Evolutionary conservation across 108 stramenopile genomes (phyloP).

Genomic region (Skeletonema tropicum): DNA sequence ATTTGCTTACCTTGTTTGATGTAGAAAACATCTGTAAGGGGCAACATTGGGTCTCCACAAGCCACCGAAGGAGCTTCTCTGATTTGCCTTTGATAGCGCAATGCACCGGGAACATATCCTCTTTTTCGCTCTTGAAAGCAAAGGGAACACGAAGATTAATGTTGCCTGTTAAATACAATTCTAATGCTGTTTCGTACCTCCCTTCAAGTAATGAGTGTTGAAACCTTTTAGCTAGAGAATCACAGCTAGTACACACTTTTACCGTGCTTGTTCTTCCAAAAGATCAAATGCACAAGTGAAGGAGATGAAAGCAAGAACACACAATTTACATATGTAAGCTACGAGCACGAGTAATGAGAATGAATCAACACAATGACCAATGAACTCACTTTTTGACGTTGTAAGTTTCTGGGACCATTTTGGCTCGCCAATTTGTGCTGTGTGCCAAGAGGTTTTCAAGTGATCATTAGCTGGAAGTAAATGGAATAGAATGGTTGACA

Average conservation of each 20-base stretch:
- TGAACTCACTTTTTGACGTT: conserved; percentile 65
- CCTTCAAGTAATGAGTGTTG: conserved; percentile 69
- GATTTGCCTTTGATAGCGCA: conserved; percentile 80
- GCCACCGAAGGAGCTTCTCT: conserved; percentile 77
- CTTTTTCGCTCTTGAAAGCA: conserved; percentile 49
- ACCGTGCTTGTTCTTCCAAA: conserved; percentile 25
- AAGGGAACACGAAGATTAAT: conserved; percentile 80
- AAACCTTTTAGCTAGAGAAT: conserved; percentile 61
- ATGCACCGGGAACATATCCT: conserved; percentile 77
- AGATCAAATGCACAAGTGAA: not conserved
- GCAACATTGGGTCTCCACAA: conserved; percentile 81
- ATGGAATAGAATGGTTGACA: not conserved
- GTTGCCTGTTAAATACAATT: conserved; percentile 81
- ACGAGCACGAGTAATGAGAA: not conserved
- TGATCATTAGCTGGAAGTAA: not conserved
- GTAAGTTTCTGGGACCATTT: conserved; percentile 81
- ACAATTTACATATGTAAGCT: not conserved
- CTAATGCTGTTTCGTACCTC: conserved; percentile 68
- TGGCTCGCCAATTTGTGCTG: conserved; percentile 58
- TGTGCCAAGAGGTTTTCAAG: not conserved
- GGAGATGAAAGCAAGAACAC: not conserved
- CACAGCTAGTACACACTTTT: conserved; percentile 74
- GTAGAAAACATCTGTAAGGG: conserved; percentile 65
- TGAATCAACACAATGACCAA: not conserved
- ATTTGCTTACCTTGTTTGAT: conserved; percentile 29